Conservation (phyloP, 2,329 filamentous ascomycete species). For the Penicillium palitans region DNA sequence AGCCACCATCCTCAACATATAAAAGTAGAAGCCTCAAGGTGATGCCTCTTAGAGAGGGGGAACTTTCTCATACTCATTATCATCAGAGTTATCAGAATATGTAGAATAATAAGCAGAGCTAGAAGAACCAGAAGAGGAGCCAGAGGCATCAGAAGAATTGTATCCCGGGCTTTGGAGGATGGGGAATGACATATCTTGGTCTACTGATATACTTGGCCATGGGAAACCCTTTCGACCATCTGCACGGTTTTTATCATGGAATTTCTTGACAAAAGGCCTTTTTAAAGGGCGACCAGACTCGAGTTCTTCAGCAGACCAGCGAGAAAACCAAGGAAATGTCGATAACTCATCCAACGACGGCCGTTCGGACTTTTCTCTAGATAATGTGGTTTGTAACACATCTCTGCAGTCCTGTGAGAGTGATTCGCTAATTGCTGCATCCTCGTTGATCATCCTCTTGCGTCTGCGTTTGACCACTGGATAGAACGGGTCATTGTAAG, state of each 20-base stretch:
- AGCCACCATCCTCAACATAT: not conserved
- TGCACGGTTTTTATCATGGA: not conserved
- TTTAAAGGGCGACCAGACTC: conserved; percentile 11
- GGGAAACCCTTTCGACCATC: not conserved
- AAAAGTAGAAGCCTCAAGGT: not conserved
- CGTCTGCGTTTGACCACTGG: conserved; percentile 15
- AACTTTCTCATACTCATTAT: not conserved
- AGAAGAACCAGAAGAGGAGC: not conserved
- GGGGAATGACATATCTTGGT: not conserved
- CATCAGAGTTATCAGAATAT: not conserved
- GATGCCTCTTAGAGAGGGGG: not conserved
- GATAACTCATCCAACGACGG: conserved; percentile 26
- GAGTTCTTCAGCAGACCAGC: conserved; percentile 16
- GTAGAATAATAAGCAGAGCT: not conserved
- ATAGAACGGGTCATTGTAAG: not conserved
- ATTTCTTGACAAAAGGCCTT: conserved; percentile 12
- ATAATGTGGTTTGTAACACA: conserved; percentile 27
- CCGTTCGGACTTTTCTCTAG: conserved; percentile 23
- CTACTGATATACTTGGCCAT: conserved; percentile 1
- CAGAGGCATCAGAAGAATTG: not conserved
- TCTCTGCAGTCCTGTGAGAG: conserved; percentile 37
- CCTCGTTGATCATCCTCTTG: conserved; percentile 28
- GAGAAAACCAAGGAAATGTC: conserved; percentile 31
- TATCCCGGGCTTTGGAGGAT: no score
- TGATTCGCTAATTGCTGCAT: conserved; percentile 27